Evolutionary conservation across 495 filamentous ascomycete species (phyloP).

Genomic region (Lineolata rhizophorae): DNA sequence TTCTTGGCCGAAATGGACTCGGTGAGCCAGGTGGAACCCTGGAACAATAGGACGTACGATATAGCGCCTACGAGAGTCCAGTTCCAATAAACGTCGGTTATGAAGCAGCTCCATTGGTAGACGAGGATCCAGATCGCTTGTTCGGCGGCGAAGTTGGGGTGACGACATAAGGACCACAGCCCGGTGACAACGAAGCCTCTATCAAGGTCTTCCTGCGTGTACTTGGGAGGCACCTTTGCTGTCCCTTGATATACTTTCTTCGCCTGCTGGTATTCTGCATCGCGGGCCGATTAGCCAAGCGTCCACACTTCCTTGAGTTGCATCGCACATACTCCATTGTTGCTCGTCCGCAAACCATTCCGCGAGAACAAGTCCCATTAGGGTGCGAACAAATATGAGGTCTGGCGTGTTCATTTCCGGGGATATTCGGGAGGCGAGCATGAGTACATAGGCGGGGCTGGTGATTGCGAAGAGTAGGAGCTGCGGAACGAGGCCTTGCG

Average conservation of each 20-base stretch:
- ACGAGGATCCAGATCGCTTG: conserved; percentile 74
- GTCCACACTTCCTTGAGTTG: too few relatives aligned
- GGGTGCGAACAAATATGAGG: conserved; percentile 37
- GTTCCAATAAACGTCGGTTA: conserved; percentile 43
- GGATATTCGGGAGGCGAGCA: conserved; percentile 30
- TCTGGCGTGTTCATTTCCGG: conserved; percentile 30
- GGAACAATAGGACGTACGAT: conserved; percentile 58
- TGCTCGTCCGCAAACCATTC: conserved; percentile 78
- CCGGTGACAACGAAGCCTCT: conserved; percentile 77
- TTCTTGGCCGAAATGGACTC: conserved; percentile 60
- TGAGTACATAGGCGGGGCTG: conserved; percentile 60
- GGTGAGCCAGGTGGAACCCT: conserved; percentile 69
- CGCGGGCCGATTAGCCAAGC: too few relatives aligned
- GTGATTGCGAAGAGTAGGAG: conserved; percentile 49
- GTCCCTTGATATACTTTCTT: conserved; percentile 52
- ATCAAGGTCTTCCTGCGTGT: conserved; percentile 50
- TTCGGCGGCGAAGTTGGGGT: conserved; percentile 89
- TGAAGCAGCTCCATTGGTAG: conserved; percentile 69
- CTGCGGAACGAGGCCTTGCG: conserved; percentile 14
- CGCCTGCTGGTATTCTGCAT: conserved; percentile 55
- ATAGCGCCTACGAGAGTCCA: conserved; percentile 60
- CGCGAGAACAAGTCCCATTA: conserved; percentile 48
- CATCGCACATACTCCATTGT: conserved; percentile 57
- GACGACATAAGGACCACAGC: conserved; percentile 66
- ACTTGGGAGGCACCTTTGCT: conserved; percentile 42